Evolutionary conservation across 441 rosid genomes (phyloP).

Genomic region (Euphorbia corollata): DNA sequence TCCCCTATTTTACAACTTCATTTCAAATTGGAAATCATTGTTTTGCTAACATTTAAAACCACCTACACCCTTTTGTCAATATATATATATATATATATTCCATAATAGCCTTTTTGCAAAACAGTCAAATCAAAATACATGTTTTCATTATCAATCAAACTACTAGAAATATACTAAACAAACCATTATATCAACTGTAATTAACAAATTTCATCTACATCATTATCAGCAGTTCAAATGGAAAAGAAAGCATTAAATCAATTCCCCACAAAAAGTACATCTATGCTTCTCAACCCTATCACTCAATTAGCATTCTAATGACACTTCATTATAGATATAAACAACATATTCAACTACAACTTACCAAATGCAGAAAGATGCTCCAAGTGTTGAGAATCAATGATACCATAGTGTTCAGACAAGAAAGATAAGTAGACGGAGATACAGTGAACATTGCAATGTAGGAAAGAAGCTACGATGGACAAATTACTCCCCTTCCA

Average conservation of each 20-base stretch:
- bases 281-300: constrained; percentile 8
- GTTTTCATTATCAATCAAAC: too few species aligned
- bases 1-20: too few species aligned
- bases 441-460: background rate
- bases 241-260: background rate
- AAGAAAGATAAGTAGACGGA: constrained; percentile 9
- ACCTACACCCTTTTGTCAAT: too few species aligned
- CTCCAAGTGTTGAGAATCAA: constrained; percentile 4
- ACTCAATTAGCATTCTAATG: constrained; percentile 13
- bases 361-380: constrained; percentile 6
- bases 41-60: too few species aligned
- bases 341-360: constrained; percentile 4
- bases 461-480: constrained; percentile 24
- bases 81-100: too few species aligned
- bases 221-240: background rate
- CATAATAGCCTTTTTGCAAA: too few species aligned
- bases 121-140: too few species aligned
- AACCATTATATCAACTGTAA: too few species aligned
- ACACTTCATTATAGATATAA: constrained; percentile 13
- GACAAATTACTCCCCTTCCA: constrained; percentile 30
- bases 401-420: too few species aligned
- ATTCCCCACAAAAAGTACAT: constrained; percentile 13
- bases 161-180: too few species aligned
- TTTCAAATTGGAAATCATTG: too few species aligned
- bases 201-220: too few species aligned